These are phyloP conservation scores for Puccinia brachypodii DNA, from an alignment of 1,284 basidiomycete species.

Conservation along the genomic window DNA sequence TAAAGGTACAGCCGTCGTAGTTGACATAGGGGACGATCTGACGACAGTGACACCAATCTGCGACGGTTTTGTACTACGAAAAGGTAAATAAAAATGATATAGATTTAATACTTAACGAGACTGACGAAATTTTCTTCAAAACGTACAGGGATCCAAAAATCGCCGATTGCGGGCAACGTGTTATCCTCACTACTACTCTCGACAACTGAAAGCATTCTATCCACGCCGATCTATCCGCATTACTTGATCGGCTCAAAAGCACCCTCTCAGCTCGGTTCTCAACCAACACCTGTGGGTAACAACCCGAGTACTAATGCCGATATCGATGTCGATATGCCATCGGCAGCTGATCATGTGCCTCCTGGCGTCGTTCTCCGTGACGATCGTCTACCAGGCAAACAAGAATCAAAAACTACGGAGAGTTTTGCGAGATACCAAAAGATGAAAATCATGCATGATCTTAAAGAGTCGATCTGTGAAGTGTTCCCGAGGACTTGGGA, in stretches of 20 bases:
- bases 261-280: background rate
- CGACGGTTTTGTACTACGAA: constrained; percentile 94
- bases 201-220: constrained; percentile 4
- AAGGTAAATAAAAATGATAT: constrained; percentile 64
- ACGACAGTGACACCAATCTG: constrained; percentile 92
- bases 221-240: constrained; percentile 31
- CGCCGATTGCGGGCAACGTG: constrained; percentile 53
- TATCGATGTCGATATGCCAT: background rate
- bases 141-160: constrained; percentile 54
- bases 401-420: constrained; percentile 65
- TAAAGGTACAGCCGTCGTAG: constrained; percentile 89
- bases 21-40: constrained; percentile 86
- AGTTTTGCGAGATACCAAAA: constrained; percentile 83
- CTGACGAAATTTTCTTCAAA: background rate
- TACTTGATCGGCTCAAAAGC: constrained; percentile 34
- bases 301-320: background rate
- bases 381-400: constrained; percentile 64
- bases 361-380: constrained; percentile 63
- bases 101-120: constrained; percentile 15
- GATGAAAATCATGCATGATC: constrained; percentile 81
- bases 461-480: constrained; percentile 83
- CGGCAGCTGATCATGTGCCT: constrained; percentile 5
- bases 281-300: background rate
- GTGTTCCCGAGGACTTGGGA: constrained; percentile 84
- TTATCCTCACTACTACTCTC: constrained; percentile 53